Evolutionary conservation across 2,329 filamentous ascomycete genomes (phyloP), one percentile per base, ranked within the genome.

Genomic region (Penicillium janthinellum): DNA sequence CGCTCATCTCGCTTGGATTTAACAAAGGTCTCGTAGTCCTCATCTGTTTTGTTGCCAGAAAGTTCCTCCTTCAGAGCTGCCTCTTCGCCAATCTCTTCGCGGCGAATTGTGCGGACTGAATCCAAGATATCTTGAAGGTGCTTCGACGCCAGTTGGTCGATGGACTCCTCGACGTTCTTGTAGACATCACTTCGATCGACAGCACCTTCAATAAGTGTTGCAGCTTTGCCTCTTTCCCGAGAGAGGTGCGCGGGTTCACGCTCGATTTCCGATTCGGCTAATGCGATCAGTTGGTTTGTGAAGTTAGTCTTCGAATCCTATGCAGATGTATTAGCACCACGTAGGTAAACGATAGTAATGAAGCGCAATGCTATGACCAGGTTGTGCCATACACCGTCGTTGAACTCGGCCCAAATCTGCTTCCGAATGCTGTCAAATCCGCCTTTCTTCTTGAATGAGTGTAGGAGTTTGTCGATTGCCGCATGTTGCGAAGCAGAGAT

Each of bases 401-500:
- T 81, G 61, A 85, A 88, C 58, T 86, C 81, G 12, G 83, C 80
- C 78, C 85, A 86, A 3, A 86, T 76, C 60, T 83, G 81, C 72
- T 88, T 88, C 59, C 86, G 83, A 57, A 88, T 75, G 52, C 76
- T 78, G 71, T 89, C 86, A 67, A 87, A 89, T 57, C 86, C 84
- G 63, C 86, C 86, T 72, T 87, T 87, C 74, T 88, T 88, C 74
- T 87, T 87, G 72, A 88, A 87, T 0, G 83, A 84, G 69, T 86
- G 82, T 17, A 88, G 78, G 47, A 89, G 79, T 64, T 79, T 79
- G 70, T 88, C 86, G 57, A 89, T 86, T 25, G 82, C 81, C 6
- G 81, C 77, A 61, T 84, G 83, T 70, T 88, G 85, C 38, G 81
- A 74, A 56, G 83, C 80, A 25, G 83, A 82, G 35, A 88, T 77